phyloP scores from a whole-genome alignment of 2,329 filamentous ascomycete genomes.

The Berkeleyomyces basicola region DNA sequence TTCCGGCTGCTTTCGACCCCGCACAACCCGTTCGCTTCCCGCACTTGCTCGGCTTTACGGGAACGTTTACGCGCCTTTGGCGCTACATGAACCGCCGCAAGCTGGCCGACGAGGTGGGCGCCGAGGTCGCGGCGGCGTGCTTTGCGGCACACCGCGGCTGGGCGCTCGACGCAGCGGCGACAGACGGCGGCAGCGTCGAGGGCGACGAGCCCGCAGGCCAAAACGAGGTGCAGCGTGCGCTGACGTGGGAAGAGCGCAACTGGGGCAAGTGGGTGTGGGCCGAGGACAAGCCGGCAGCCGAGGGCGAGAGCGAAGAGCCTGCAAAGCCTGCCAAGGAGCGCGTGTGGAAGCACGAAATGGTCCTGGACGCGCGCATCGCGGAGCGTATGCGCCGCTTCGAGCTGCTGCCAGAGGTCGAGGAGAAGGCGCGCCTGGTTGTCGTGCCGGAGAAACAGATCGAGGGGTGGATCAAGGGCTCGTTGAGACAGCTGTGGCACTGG shows the following conservation, averaged over 20 bases:
- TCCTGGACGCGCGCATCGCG: constrained; percentile 59
- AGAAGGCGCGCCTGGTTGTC: constrained; percentile 42
- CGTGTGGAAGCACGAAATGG: constrained; percentile 60
- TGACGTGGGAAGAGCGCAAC: constrained; percentile 57
- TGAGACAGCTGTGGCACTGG: constrained; percentile 38
- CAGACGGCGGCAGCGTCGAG: neutral
- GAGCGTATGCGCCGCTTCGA: constrained; percentile 68
- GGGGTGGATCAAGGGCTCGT: constrained; percentile 47
- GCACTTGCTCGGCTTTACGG: constrained; percentile 81
- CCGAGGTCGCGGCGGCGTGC: constrained; percentile 73
- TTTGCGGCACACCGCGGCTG: constrained; percentile 30
- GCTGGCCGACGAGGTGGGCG: constrained; percentile 76
- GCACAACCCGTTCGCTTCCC: constrained; percentile 61
- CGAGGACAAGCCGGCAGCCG: constrained; percentile 27
- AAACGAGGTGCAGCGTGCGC: constrained; percentile 45
- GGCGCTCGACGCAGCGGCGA: constrained; percentile 20
- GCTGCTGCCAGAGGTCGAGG: constrained; percentile 52
- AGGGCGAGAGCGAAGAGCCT: constrained; percentile 25
- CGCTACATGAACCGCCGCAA: constrained; percentile 74
- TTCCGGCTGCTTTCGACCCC: constrained; percentile 58
- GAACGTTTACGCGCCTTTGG: constrained; percentile 71
- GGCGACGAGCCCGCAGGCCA: constrained; percentile 17
- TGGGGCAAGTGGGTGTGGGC: constrained; percentile 72
- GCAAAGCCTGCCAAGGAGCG: constrained; percentile 36
- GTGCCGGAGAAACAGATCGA: constrained; percentile 53